These are phyloP conservation scores for Pseudozyma flocculosa DNA, from an alignment of 1,284 basidiomycete species.

Conservation along the genomic window DNA sequence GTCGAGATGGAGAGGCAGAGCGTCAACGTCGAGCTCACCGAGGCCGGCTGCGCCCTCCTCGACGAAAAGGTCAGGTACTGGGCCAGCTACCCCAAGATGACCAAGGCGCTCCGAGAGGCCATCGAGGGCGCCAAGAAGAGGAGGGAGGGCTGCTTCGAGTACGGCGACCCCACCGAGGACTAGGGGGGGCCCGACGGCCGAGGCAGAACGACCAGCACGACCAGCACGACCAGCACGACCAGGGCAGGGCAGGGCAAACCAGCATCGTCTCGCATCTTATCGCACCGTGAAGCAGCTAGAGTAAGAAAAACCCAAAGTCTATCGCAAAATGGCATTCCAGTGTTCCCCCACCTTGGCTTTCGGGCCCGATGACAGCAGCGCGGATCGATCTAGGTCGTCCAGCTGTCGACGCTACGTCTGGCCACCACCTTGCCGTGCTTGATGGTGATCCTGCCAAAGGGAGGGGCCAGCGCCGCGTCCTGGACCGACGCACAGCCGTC, in stretches of 20 bases:
- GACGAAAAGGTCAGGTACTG: conserved; percentile 43
- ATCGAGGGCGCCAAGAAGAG: conserved; percentile 31
- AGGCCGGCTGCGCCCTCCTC: conserved; percentile 41
- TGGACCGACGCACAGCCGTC: conserved; percentile 6
- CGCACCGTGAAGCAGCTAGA: too few relatives aligned
- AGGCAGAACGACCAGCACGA: too few relatives aligned
- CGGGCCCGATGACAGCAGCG: too few relatives aligned
- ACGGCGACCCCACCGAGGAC: conserved; percentile 43
- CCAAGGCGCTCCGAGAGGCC: conserved; percentile 23
- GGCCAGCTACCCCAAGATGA: conserved; percentile 33
- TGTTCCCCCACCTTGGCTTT: too few relatives aligned
- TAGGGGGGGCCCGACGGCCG: conserved; percentile 5
- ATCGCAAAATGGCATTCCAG: too few relatives aligned
- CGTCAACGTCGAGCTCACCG: conserved; percentile 41
- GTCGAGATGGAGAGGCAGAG: conserved; percentile 33
- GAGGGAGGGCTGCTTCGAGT: conserved; percentile 45
- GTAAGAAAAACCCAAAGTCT: too few relatives aligned
- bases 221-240: too few relatives aligned
- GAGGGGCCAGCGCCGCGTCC: conserved; percentile 9
- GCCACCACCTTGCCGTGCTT: conserved; percentile 5
- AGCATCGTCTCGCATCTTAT: too few relatives aligned
- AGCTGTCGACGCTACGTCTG: conserved; percentile 5
- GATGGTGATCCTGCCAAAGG: conserved; percentile 9
- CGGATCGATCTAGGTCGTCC: too few relatives aligned
- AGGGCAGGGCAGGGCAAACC: too few relatives aligned